Percentiles rank a stretch among this genome's conserved stretches.
phyloP scores from a whole-genome alignment of 2,329 filamentous ascomycete genomes.

The Fusarium buxicola region DNA sequence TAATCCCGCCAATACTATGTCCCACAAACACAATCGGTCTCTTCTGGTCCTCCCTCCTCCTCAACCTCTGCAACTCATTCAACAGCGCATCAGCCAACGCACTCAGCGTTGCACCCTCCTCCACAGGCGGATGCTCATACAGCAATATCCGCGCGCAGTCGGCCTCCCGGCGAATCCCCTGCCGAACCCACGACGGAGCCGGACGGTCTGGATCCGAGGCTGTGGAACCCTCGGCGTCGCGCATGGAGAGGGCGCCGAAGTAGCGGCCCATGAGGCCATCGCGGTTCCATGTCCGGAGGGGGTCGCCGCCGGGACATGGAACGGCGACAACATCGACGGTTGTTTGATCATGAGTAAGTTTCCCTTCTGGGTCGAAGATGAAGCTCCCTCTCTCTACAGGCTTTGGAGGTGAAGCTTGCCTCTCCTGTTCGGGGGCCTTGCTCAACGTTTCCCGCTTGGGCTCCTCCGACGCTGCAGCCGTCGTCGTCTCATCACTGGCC shows the following conservation, averaged over 20 bases:
- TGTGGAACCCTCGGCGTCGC: constrained; percentile 49
- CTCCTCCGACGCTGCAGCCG: neutral
- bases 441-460: neutral
- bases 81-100: constrained; percentile 61
- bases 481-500: constrained; percentile 11
- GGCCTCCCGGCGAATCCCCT: constrained; percentile 62
- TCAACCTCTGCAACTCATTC: constrained; percentile 54
- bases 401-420: neutral
- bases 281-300: constrained; percentile 64
- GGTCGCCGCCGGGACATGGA: constrained; percentile 64
- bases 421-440: constrained; percentile 8
- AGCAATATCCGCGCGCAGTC: constrained; percentile 62
- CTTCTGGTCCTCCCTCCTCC: constrained; percentile 50
- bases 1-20: constrained; percentile 70
- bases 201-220: constrained; percentile 35
- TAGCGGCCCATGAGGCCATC: constrained; percentile 62
- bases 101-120: constrained; percentile 56
- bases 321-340: constrained; percentile 65
- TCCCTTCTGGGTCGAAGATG: constrained; percentile 51
- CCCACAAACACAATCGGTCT: constrained; percentile 70
- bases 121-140: constrained; percentile 61
- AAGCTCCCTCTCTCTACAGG: constrained; percentile 42
- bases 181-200: constrained; percentile 62
- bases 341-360: constrained; percentile 62
- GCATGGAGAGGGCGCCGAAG: constrained; percentile 57